These are phyloP conservation scores for Rhodomyrtus psidioides DNA, from an alignment of 441 rosid species.

Conservation along the genomic window DNA sequence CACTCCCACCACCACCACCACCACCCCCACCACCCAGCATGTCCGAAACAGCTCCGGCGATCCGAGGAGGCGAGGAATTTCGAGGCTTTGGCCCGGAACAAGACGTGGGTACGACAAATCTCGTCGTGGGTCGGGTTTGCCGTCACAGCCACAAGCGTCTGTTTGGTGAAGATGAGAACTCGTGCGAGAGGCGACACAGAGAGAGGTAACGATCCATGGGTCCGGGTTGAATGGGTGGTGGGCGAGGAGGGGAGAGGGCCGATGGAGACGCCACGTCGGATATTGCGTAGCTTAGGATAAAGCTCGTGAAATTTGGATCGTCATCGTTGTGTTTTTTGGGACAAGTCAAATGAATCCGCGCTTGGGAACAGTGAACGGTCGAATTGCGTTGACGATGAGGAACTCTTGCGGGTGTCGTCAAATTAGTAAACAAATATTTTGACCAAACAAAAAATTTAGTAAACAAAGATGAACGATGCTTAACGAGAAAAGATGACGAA, in stretches of 20 bases:
- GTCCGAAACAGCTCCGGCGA: not conserved
- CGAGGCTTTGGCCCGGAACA: constrained; percentile 5
- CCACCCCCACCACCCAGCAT: constrained; percentile 11
- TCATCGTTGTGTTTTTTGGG: not conserved
- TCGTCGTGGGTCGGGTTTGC: not conserved
- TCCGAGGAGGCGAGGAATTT: not conserved
- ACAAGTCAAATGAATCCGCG: not conserved
- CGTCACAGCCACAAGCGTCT: not conserved
- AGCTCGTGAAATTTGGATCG: not conserved
- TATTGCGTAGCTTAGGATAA: not conserved
- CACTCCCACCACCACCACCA: constrained; percentile 12
- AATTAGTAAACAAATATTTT: too few relatives aligned
- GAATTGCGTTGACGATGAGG: not conserved
- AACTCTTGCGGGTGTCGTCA: too few relatives aligned
- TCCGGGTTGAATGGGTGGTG: not conserved
- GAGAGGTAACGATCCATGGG: not conserved
- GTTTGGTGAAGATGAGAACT: not conserved
- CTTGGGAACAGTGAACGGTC: not conserved
- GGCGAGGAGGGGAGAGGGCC: not conserved
- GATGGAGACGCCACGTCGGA: not conserved
- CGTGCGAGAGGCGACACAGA: not conserved
- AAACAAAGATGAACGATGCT: too few relatives aligned
- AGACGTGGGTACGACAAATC: not conserved
- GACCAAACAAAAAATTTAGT: too few relatives aligned
- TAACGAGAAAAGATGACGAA: too few relatives aligned